Percentiles rank a stretch among this genome's conserved stretches.
Evolutionary conservation across 1,284 basidiomycete species (phyloP).

Genomic region (Puccinia coronata): DNA sequence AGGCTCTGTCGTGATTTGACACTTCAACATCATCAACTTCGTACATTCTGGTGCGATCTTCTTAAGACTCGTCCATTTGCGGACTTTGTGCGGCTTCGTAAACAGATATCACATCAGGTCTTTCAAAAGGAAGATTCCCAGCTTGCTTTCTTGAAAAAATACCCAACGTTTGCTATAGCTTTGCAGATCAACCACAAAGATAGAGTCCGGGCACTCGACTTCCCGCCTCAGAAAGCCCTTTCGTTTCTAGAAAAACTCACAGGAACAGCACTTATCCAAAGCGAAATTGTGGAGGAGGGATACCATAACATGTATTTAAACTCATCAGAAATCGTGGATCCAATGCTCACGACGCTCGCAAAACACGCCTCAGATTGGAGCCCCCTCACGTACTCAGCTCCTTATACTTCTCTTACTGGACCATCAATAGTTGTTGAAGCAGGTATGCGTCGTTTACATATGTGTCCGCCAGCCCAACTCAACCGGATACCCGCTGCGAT

Average conservation of each 20-base stretch:
- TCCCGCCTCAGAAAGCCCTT: not conserved
- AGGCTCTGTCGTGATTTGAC: not conserved
- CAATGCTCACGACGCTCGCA: not conserved
- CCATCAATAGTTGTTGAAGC: not conserved
- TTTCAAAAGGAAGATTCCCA: not conserved
- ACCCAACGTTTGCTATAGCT: not conserved
- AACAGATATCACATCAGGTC: not conserved
- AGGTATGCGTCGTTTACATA: not conserved
- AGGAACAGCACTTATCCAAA: not conserved
- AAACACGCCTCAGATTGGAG: not conserved
- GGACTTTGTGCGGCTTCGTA: too few relatives aligned
- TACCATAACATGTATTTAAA: not conserved
- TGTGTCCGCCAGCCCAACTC: not conserved
- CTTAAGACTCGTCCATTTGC: not conserved
- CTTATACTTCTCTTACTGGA: not conserved
- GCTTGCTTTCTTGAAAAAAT: not conserved
- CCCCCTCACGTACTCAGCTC: not conserved
- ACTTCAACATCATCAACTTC: not conserved
- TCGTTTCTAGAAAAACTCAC: not conserved
- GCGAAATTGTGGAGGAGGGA: constrained; percentile 1
- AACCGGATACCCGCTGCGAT: constrained; percentile 4
- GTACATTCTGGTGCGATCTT: not conserved
- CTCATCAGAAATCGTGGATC: not conserved
- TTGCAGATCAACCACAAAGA: not conserved
- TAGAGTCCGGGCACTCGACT: not conserved